Base-by-base conservation (phyloP, 805 yeast genomes). In the Cyberlindnera maritima region DNA sequence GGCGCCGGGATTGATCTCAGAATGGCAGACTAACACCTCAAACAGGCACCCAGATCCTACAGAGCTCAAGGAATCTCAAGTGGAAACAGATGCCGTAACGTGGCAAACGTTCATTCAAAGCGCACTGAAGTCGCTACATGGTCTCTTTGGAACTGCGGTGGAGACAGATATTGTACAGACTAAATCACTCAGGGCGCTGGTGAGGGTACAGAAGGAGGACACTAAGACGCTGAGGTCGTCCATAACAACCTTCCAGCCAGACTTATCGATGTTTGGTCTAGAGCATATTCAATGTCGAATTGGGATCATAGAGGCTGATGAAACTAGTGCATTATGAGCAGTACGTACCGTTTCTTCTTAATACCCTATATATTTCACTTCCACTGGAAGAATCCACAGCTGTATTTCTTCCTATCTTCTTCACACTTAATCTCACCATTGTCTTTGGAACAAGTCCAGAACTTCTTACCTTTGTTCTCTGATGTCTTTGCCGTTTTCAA, bases 351-450 rank as follows among this genome's bases (percentile, higher is more conserved):
- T 21, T 6, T 5, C 25, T 21, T 6, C 25, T 6, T 21, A 5
- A 9, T 21, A 21, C 13, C 13, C 5, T 37, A 34, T 15, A 23
- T 28, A 11, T 31, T 3, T 50, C 39, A 65, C 12, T 67, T 73
- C 83, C 84, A 79, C 60, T 78, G 71, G 58, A 79, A 79, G 54
- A 62, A 77, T 1, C 76, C 79, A 60, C 84, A 79, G n/a, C 70
- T 71, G 41, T 61, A 66, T 12, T 65, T 68, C 9, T 49, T 28
- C 40, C 64, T 59, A 15, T 57, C 57, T 9, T 48, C 50, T 14
- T 35, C 31, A 14, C 31, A 29, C 29, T 49, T 14, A n/a, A 44
- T 33, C 26, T 47, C 46, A 18, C 71, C 71, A 52, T 61, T 55
- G 2, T 70, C 67, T 49, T 69, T 64, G 0, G 67, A 50, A 57